Evolutionary conservation across 2,329 filamentous ascomycete species (phyloP).

Genomic region (Pyrenophora tritici-repentis): DNA sequence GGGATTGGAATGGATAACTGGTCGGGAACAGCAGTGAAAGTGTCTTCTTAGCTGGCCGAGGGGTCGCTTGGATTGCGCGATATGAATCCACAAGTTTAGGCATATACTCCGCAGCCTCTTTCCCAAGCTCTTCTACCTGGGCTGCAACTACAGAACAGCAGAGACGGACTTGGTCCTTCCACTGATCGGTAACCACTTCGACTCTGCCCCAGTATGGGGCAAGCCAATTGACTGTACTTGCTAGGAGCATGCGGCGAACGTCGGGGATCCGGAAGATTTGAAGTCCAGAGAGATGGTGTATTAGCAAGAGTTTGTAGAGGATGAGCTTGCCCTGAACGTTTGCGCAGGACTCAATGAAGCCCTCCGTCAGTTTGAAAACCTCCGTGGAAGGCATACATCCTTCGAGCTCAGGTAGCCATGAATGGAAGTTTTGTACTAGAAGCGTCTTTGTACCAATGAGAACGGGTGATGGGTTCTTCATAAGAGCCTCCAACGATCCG

Average conservation of each 20-base stretch:
- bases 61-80: conserved; percentile 71
- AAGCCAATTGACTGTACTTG: conserved; percentile 88
- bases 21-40: conserved; percentile 90
- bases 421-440: conserved; percentile 93
- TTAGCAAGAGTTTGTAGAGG: conserved; percentile 87
- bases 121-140: conserved; percentile 76
- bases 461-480: conserved; percentile 83
- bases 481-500: conserved; percentile 84
- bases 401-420: conserved; percentile 90
- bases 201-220: conserved; percentile 88
- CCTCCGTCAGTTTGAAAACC: conserved; percentile 86
- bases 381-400: conserved; percentile 79
- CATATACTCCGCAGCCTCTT: conserved; percentile 86
- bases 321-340: conserved; percentile 88
- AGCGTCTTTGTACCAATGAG: conserved; percentile 93
- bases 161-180: conserved; percentile 88
- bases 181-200: conserved; percentile 76
- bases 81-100: conserved; percentile 92
- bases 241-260: conserved; percentile 72
- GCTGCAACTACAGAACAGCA: conserved; percentile 92
- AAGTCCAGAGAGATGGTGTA: conserved; percentile 86
- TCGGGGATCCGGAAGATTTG: conserved; percentile 80
- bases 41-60: conserved; percentile 60
- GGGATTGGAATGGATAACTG: conserved; percentile 84
- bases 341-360: conserved; percentile 90